These are phyloP conservation scores for Glycine tomentella DNA, from an alignment of 306 rosid species.

Conservation along the genomic window DNA sequence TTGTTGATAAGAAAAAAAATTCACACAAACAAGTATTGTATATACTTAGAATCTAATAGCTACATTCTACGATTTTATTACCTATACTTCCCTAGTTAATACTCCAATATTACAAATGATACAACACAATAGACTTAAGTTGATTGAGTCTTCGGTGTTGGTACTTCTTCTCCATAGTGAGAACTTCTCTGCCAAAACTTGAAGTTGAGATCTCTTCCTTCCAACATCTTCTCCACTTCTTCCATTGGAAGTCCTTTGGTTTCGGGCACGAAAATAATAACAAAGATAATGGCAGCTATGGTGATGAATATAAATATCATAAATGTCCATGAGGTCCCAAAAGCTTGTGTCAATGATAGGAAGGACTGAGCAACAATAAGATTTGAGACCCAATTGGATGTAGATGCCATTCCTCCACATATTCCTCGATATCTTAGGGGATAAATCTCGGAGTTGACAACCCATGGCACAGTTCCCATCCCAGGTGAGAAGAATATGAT, in stretches of 20 bases:
- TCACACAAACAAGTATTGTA: no score
- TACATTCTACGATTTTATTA: background rate
- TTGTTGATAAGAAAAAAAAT: no score
- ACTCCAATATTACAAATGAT: background rate
- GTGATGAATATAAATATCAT: constrained; percentile 59
- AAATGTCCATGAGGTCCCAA: constrained; percentile 69
- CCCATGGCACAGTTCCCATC: constrained; percentile 80
- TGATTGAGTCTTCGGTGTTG: constrained; percentile 12
- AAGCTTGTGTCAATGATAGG: constrained; percentile 56
- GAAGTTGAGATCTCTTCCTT: constrained; percentile 50
- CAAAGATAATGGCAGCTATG: constrained; percentile 54
- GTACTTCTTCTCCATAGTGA: background rate
- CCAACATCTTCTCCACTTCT: constrained; percentile 71
- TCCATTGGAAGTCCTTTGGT: constrained; percentile 74
- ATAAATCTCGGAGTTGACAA: constrained; percentile 73
- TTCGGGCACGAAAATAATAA: constrained; percentile 62
- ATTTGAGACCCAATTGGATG: constrained; percentile 64
- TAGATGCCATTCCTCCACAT: constrained; percentile 75
- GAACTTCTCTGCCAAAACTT: constrained; percentile 63
- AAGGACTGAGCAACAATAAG: constrained; percentile 73
- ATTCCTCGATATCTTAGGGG: constrained; percentile 66
- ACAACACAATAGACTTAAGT: background rate
- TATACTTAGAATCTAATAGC: background rate
- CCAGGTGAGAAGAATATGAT: constrained; percentile 71
- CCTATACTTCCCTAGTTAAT: background rate